Percentiles rank a stretch among this genome's conserved stretches.
phyloP scores from a whole-genome alignment of 1,139 yeast species.

The Suhomyces guaymorum region DNA sequence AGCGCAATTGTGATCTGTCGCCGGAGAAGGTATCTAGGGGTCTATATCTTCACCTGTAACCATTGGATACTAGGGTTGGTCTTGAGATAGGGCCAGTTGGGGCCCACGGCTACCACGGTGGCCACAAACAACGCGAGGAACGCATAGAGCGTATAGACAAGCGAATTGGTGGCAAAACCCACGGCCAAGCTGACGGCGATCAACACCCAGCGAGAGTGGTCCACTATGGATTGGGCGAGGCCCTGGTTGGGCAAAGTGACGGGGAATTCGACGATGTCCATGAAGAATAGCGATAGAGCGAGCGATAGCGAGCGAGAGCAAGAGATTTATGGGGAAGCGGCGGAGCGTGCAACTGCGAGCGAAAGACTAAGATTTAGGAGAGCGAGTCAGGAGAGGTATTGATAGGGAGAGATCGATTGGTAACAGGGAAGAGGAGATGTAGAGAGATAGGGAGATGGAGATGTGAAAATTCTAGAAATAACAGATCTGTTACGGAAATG shows the following conservation, averaged over 20 bases:
- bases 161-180: constrained; percentile 48
- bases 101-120: constrained; percentile 44
- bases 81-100: constrained; percentile 58
- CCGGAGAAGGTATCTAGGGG: too few relatives aligned
- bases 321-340: too few relatives aligned
- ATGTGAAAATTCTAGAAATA: not conserved
- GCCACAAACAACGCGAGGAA: constrained; percentile 37
- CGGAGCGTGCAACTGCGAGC: too few relatives aligned
- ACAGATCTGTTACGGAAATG: not conserved
- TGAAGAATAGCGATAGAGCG: constrained; percentile 3
- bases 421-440: not conserved
- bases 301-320: too few relatives aligned
- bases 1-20: too few relatives aligned
- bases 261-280: constrained; percentile 48
- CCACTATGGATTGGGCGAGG: constrained; percentile 26
- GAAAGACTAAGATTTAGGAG: too few relatives aligned
- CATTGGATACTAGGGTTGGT: constrained; percentile 18
- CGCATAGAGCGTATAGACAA: constrained; percentile 36
- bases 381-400: too few relatives aligned
- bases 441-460: not conserved
- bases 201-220: constrained; percentile 21
- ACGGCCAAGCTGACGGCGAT: constrained; percentile 39
- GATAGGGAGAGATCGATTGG: too few relatives aligned
- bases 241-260: constrained; percentile 65
- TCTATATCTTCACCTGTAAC: constrained; percentile 17